Evolutionary conservation across 2,329 filamentous ascomycete species (phyloP), one percentile per base, ranked within the genome.

Genomic region (Aaosphaeria pasadenensis): DNA sequence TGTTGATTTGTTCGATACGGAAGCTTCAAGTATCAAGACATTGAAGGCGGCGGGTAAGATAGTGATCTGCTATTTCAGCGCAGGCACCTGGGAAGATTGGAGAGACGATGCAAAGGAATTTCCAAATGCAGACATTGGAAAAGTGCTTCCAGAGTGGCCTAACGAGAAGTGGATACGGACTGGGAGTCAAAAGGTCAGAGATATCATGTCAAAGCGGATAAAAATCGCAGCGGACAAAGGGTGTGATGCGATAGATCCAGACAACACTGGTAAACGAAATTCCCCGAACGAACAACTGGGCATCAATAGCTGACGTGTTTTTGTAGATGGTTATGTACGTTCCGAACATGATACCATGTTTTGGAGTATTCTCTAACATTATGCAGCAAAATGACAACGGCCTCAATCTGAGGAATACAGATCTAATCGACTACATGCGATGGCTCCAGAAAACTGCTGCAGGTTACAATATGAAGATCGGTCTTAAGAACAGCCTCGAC

Each of bases 281-380:
- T 17, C 24, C 9, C 39, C 9, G 39, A 9, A 36, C n/a, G n/a
- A 9, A 9, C 33, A 24, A 24, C 17, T 24, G 17, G 17, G 17
- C 3, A 24, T 24, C 17, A 24, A 24, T 48, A 30, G 45, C 46
- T 30, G 5, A 31, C 17, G 17, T 24, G 3, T 24, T 31, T 5
- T 6, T 28, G 30, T 86, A 6, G 85, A 86, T 54, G 82, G 75
- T 4, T 87, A 82, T 57, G 73, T 76, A 63, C 17, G 17, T 24
- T 24, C 17, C 17, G 17, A 24, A 36, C 42, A 32, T 11, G 36
- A 29, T 36, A 42, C 29, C 24, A 39, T n/a, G 31, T 11, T 40
- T 13, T 32, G 2, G 11, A 11, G 39, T 24, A 11, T 33, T 6
- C 33, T 13, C 57, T 62, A 44, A 62, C 46, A 4, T 3, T 28